Evolutionary conservation across 257 asterid species (phyloP).

Genomic region (Ophiorrhiza pumila): DNA sequence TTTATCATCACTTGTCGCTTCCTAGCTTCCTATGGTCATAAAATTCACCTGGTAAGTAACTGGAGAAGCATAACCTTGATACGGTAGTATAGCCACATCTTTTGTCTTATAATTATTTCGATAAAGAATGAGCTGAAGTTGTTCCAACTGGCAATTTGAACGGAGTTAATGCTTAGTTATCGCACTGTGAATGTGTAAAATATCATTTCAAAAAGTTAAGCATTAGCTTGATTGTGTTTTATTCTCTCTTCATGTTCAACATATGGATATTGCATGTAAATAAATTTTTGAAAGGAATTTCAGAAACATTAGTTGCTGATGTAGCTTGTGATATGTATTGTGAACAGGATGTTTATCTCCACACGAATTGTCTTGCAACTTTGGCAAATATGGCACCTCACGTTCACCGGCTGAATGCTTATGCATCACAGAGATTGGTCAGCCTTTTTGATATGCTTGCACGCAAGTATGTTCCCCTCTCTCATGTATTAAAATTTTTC

Average conservation of each 20-base stretch:
- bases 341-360: slow-evolving; percentile 89
- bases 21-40: not conserved
- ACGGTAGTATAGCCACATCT: not conserved
- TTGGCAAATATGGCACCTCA: slow-evolving; percentile 97
- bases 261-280: not conserved
- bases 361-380: slow-evolving; percentile 86
- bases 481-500: slow-evolving; percentile 5
- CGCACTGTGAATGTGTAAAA: not conserved
- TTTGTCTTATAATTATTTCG: too few species aligned
- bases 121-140: too few species aligned
- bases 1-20: not conserved
- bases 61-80: not conserved
- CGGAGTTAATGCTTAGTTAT: not conserved
- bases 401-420: slow-evolving; percentile 77
- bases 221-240: not conserved
- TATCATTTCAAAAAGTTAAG: not conserved
- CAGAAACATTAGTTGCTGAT: not conserved
- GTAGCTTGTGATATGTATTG: slow-evolving; percentile 22
- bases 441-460: slow-evolving; percentile 98
- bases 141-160: too few species aligned
- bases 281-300: not conserved
- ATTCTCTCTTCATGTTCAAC: not conserved
- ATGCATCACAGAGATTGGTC: slow-evolving; percentile 91
- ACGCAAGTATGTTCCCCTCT: slow-evolving; percentile 71
- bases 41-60: not conserved